phyloP scores from a whole-genome alignment of 352 stramenopile genomes.

The Phytophthora ohioensis region DNA sequence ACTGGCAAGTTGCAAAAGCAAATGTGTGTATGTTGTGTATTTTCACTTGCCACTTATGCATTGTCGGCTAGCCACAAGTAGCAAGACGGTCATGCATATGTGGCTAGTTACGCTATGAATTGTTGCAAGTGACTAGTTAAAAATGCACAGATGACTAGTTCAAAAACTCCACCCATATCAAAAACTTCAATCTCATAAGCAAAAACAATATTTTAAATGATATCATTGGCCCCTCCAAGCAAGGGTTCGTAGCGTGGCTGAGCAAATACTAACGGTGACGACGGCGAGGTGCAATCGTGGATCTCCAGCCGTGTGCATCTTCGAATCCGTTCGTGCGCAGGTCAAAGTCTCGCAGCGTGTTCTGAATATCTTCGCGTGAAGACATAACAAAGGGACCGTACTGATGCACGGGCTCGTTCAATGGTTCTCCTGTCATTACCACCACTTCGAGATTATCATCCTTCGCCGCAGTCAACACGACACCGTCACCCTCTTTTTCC shows the following conservation, averaged over 20 bases:
- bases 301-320: conserved; percentile 57
- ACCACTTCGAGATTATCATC: conserved; percentile 56
- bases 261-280: conserved; percentile 15
- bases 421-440: conserved; percentile 54
- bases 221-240: no score
- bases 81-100: no score
- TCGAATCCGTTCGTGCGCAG: conserved; percentile 66
- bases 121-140: no score
- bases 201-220: no score
- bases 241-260: background rate
- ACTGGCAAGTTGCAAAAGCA: no score
- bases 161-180: no score
- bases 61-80: no score
- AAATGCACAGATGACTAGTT: no score
- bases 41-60: no score
- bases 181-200: no score
- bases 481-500: conserved; percentile 50
- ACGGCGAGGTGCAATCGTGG: conserved; percentile 46
- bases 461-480: conserved; percentile 38
- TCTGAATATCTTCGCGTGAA: conserved; percentile 53
- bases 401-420: conserved; percentile 64
- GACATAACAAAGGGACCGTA: conserved; percentile 80
- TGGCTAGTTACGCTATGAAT: no score
- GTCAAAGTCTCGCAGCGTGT: conserved; percentile 62
- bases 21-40: no score